These are phyloP conservation scores for Leccinum pachyderme DNA, from an alignment of 1,284 basidiomycete genomes.

Conservation along the genomic window DNA sequence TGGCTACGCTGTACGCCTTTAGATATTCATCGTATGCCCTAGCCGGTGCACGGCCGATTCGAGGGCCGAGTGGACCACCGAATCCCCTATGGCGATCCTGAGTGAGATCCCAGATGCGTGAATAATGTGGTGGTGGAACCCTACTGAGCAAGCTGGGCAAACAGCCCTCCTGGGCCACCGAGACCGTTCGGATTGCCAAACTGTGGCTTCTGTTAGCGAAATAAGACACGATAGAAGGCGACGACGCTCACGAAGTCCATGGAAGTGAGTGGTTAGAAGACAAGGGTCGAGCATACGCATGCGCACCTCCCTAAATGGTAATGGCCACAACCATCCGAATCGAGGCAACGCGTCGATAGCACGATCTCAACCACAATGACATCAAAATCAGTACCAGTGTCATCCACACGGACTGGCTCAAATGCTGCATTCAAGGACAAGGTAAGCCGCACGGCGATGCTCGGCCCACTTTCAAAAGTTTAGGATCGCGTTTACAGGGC, in stretches of 20 bases:
- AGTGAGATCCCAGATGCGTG: conserved; percentile 10
- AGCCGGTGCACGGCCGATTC: conserved; percentile 50
- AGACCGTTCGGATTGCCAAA: conserved; percentile 56
- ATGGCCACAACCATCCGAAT: conserved; percentile 29
- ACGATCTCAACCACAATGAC: conserved; percentile 39
- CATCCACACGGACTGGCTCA: conserved; percentile 43
- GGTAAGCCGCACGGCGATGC: conserved; percentile 38
- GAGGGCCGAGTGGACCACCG: conserved; percentile 46
- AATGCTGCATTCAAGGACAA: conserved; percentile 85
- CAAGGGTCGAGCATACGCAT: conserved; percentile 29
- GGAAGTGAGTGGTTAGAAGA: conserved; percentile 19
- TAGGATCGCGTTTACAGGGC: conserved; percentile 52
- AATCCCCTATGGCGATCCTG: conserved; percentile 45
- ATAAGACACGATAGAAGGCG: not conserved
- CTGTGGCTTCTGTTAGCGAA: conserved; percentile 33
- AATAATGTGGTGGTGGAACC: not conserved
- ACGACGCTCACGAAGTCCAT: conserved; percentile 64
- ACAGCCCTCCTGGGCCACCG: conserved; percentile 46
- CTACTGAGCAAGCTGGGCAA: conserved; percentile 64
- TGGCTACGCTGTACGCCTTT: conserved; percentile 83
- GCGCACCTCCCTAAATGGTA: conserved; percentile 32
- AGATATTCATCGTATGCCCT: conserved; percentile 78
- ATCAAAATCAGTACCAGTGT: conserved; percentile 34
- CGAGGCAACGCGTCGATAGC: conserved; percentile 24
- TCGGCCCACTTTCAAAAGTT: conserved; percentile 4